phyloP scores from a whole-genome alignment of 306 rosid genomes.

The Clitoria ternatea region DNA sequence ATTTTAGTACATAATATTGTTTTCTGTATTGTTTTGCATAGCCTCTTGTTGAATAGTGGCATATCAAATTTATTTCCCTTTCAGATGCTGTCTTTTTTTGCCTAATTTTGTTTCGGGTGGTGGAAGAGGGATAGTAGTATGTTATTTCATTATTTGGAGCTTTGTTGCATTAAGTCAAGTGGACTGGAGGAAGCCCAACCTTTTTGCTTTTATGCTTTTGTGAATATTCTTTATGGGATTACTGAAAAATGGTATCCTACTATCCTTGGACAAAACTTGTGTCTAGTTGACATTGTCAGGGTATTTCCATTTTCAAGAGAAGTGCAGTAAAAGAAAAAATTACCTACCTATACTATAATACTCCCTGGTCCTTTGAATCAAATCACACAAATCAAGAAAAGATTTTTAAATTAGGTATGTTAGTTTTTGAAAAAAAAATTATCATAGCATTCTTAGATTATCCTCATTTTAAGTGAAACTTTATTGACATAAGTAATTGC shows the following conservation, averaged over 20 bases:
- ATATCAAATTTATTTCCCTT: not conserved
- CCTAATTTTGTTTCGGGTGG: not conserved
- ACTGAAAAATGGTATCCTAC: constrained; percentile 10
- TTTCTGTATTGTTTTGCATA: not conserved
- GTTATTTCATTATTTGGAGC: not conserved
- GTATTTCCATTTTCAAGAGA: not conserved
- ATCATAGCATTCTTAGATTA: too few relatives aligned
- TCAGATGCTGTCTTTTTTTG: not conserved
- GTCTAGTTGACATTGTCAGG: not conserved
- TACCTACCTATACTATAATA: not conserved
- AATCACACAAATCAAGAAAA: too few relatives aligned
- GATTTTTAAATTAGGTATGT: too few relatives aligned
- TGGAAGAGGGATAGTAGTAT: constrained; percentile 2
- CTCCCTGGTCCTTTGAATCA: too few relatives aligned
- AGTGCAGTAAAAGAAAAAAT: not conserved
- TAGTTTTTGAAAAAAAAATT: too few relatives aligned
- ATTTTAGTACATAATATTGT: not conserved
- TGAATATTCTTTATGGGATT: not conserved
- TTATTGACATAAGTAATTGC: too few relatives aligned
- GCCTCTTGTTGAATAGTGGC: not conserved
- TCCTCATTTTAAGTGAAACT: too few relatives aligned
- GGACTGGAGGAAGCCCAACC: not conserved
- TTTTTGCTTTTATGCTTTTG: constrained; percentile 6
- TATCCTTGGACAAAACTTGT: constrained; percentile 6
- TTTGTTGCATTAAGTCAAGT: not conserved